These are phyloP conservation scores for Polyporus arcularius DNA, from an alignment of 768 basidiomycete species.

Conservation along the genomic window DNA sequence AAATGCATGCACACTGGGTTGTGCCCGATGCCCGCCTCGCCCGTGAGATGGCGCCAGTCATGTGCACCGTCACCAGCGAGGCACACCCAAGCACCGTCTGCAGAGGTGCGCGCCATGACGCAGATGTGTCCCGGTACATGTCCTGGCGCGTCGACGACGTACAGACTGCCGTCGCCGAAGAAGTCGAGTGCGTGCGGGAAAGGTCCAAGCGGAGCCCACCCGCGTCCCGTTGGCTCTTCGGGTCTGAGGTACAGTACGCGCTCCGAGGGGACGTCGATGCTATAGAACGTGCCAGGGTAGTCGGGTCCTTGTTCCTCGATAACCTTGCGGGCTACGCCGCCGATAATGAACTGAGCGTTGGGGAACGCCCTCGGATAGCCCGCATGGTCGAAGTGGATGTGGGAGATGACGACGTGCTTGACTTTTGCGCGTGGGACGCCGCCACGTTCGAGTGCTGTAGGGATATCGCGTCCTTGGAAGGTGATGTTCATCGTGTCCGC, in stretches of 20 bases:
- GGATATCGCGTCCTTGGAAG: conserved; percentile 31
- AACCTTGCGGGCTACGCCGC: conserved; percentile 38
- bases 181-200: conserved; percentile 54
- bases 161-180: conserved; percentile 59
- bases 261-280: conserved; percentile 20
- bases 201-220: conserved; percentile 42
- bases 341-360: conserved; percentile 49
- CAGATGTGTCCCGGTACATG: conserved; percentile 59
- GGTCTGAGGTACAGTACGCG: conserved; percentile 27
- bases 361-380: conserved; percentile 51
- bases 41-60: conserved; percentile 9
- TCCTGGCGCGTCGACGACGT: conserved; percentile 58
- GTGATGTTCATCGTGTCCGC: conserved; percentile 23
- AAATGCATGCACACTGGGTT: conserved; percentile 11
- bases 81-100: conserved; percentile 49
- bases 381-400: conserved; percentile 55
- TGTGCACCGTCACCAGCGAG: conserved; percentile 15
- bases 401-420: conserved; percentile 48
- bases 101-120: conserved; percentile 54
- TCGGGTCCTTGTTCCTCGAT: conserved; percentile 43
- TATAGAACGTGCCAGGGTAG: conserved; percentile 21
- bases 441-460: conserved; percentile 52
- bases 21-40: conserved; percentile 42
- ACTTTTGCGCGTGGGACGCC: conserved; percentile 46
- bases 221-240: conserved; percentile 26